Evolutionary conservation across 345 rosid species (phyloP), one percentile per base, ranked within the genome.

Genomic region (Dovyalis caffra): DNA sequence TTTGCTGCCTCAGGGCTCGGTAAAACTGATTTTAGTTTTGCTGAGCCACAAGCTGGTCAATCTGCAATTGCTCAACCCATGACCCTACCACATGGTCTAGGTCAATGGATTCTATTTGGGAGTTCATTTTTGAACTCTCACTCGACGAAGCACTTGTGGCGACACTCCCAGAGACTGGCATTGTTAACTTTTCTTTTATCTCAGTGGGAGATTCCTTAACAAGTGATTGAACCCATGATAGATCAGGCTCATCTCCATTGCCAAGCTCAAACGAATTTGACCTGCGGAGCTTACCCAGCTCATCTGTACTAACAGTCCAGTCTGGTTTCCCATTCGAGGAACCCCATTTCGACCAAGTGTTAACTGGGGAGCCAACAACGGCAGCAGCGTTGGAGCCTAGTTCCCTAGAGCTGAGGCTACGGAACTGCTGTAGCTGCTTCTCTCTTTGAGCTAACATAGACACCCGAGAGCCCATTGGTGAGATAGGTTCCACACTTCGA

Each of bases 301-400:
- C 88, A 43, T 82, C 81, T 0, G 79, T 82, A 26, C 68, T 65
- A 5, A 88, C 80, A 58, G 85, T 82, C 90, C 87, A 84, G 63
- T 80, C 87, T 12, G 82, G 63, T 71, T 86, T 89, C 68, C 95
- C 99, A 25, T 86, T 83, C 34, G 97, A 86, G 47, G 97, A 85
- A 49, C 97, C 99, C 97, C 97, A 93, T 70, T 90, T 86, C 0
- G 98, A 85, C 92, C 81, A 89, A 25, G 89, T 82, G 74, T 79
- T 69, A 32, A 35, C 82, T 2, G 84, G 87, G 32, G 88, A 80
- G 35, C 84, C 86, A 61, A 72, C 75, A 61, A 72, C 47, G 37
- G 78, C 74, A 58, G 80, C 57, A 26, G 82, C 71, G 53, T 78
- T 87, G 38, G 82, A 69, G 66, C 85, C 89, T 28, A 88, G 88